A percentile compares a stretch with the other conserved stretches of the same genome.
phyloP scores from a whole-genome alignment of 768 basidiomycete species.

The Infundibulicybe gibba region DNA sequence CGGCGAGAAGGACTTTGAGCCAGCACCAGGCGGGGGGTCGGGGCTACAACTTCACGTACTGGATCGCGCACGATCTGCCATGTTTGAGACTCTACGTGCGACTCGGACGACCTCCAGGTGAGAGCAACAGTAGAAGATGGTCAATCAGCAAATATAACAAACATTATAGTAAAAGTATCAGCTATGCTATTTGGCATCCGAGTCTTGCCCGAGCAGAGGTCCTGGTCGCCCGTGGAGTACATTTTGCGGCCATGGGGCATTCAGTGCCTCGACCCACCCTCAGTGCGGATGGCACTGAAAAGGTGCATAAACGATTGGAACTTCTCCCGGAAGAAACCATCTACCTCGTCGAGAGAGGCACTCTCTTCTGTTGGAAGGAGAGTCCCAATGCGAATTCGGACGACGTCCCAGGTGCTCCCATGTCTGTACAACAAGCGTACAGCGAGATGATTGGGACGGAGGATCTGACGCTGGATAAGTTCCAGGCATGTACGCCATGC shows the following conservation, averaged over 20 bases:
- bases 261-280: conserved; percentile 53
- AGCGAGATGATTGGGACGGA: conserved; percentile 80
- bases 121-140: conserved; percentile 12
- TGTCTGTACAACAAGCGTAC: conserved; percentile 91
- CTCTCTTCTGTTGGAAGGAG: conserved; percentile 80
- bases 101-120: conserved; percentile 77
- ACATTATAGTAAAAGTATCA: conserved; percentile 62
- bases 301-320: conserved; percentile 66
- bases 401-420: conserved; percentile 60
- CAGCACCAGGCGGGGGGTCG: conserved; percentile 60
- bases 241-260: conserved; percentile 80
- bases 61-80: conserved; percentile 75
- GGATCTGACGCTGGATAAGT: conserved; percentile 76
- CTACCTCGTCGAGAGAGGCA: conserved; percentile 89
- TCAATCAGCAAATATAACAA: neutral
- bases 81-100: conserved; percentile 79
- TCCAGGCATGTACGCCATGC: conserved; percentile 58
- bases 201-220: conserved; percentile 60
- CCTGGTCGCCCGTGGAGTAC: conserved; percentile 73
- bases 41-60: conserved; percentile 80
- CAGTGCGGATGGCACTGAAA: conserved; percentile 30
- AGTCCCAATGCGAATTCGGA: conserved; percentile 24
- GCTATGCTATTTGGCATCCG: conserved; percentile 81
- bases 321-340: conserved; percentile 93
- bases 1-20: conserved; percentile 98